phyloP scores from a whole-genome alignment of 441 rosid genomes.

The Erodium trifolium region DNA sequence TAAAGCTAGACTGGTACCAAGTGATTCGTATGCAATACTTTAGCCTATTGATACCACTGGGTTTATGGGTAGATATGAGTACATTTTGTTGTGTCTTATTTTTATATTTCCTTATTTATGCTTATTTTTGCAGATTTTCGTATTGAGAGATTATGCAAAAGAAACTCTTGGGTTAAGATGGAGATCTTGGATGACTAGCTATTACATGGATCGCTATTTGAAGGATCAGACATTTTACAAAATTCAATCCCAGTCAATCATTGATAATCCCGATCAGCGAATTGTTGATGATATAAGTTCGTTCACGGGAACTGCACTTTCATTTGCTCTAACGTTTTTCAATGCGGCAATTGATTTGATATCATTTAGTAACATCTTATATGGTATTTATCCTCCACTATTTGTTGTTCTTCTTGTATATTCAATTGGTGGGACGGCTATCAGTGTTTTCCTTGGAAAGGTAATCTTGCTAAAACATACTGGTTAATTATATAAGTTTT shows the following conservation, averaged over 20 bases:
- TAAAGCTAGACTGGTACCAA: background rate
- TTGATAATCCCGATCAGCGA: constrained; percentile 95
- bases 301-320: constrained; percentile 75
- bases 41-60: background rate
- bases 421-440: constrained; percentile 79
- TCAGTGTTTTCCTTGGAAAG: constrained; percentile 80
- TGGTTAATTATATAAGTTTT: background rate
- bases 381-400: constrained; percentile 81
- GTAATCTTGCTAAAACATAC: constrained; percentile 29
- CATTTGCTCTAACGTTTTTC: constrained; percentile 75
- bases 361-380: constrained; percentile 89
- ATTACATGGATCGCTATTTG: constrained; percentile 77
- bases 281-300: constrained; percentile 84
- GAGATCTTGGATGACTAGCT: constrained; percentile 95
- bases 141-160: constrained; percentile 78
- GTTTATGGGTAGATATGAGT: background rate
- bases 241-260: constrained; percentile 82
- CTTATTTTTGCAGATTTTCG: constrained; percentile 56
- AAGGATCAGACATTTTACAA: constrained; percentile 69
- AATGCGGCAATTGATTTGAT: constrained; percentile 80
- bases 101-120: background rate
- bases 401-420: constrained; percentile 71
- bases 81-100: background rate
- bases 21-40: background rate
- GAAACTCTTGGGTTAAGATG: constrained; percentile 76